Conservation (phyloP, 768 basidiomycete species). For the Astraeus odoratus region DNA sequence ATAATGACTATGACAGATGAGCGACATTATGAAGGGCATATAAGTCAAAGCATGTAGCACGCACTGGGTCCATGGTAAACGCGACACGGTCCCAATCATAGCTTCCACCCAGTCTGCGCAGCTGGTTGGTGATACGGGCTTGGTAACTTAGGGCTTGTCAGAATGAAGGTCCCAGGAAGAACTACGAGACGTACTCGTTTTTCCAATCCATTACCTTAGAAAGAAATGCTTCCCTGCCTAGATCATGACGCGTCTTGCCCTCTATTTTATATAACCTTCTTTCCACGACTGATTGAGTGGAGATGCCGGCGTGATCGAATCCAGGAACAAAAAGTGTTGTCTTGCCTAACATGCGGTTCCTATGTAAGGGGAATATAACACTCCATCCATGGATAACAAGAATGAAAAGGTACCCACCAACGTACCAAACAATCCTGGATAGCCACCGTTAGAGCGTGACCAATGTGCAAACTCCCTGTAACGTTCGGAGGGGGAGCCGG, state of each 20-base stretch:
- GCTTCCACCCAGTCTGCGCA: slow-evolving; percentile 83
- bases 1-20: slow-evolving; percentile 44
- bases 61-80: slow-evolving; percentile 90
- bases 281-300: slow-evolving; percentile 96
- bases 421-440: slow-evolving; percentile 87
- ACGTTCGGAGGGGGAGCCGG: slow-evolving; percentile 95
- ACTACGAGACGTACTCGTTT: slow-evolving; percentile 62
- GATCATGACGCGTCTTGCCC: slow-evolving; percentile 82
- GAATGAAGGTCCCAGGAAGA: background rate
- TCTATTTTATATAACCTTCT: slow-evolving; percentile 80
- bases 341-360: slow-evolving; percentile 95
- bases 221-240: slow-evolving; percentile 90
- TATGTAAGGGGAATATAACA: slow-evolving; percentile 19
- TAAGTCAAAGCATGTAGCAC: slow-evolving; percentile 9
- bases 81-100: slow-evolving; percentile 93
- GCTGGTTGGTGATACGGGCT: slow-evolving; percentile 82
- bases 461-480: slow-evolving; percentile 92
- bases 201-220: slow-evolving; percentile 95
- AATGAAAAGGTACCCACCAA: slow-evolving; percentile 48
- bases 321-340: slow-evolving; percentile 88
- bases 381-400: background rate
- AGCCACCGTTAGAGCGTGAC: slow-evolving; percentile 86
- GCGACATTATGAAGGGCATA: too few relatives aligned
- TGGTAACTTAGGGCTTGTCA: slow-evolving; percentile 61
- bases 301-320: slow-evolving; percentile 98